Evolutionary conservation across 352 stramenopile species (phyloP), one percentile per base, ranked within the genome.

Genomic region (Phytophthora syringae): DNA sequence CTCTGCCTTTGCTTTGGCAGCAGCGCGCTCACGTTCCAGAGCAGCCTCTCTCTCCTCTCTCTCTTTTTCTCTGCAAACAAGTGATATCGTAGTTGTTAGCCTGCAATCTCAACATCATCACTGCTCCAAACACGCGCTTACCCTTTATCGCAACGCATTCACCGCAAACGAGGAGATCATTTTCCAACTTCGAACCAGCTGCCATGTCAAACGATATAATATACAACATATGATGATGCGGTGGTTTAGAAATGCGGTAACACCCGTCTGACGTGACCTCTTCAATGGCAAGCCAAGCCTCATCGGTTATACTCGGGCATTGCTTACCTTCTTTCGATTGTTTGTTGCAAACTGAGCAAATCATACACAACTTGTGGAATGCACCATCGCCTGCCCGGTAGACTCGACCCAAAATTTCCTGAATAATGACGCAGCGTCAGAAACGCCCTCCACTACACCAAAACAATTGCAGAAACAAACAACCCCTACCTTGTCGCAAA

Each of bases 301-400:
- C n/a, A n/a, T n/a, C n/a, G n/a, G n/a, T n/a, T n/a, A n/a, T n/a
- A n/a, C n/a, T n/a, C n/a, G n/a, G 36, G 36, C 36, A 22, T 43
- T 43, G 5, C 60, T 30, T 54, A 86, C 79, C 72, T 77, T 94
- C 84, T 64, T 86, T 81, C 1, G 84, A 66, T 13, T 88, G 65
- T 60, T 93, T 90, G 21, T 81, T 70, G 64, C 84, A 94, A 28
- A 80, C 64, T 0, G 82, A 86, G 64, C 86, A 94, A 27, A 87
- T 50, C 82, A 94, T 92, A 50, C 86, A 94, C 13, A 92, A 73
- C 44, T 89, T 89, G 61, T 94, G 86, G 72, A 92, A 94, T 3
- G 76, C 76, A 2, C 66, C 63, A 27, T 84, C 82, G 0, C 70
- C 86, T 52, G 76, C 80, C 22, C 87, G 85, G 50, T 94, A 90